Percentiles rank a stretch among this genome's conserved stretches.
phyloP scores from a whole-genome alignment of 352 stramenopile genomes.

The Blastocystis sp. region DNA sequence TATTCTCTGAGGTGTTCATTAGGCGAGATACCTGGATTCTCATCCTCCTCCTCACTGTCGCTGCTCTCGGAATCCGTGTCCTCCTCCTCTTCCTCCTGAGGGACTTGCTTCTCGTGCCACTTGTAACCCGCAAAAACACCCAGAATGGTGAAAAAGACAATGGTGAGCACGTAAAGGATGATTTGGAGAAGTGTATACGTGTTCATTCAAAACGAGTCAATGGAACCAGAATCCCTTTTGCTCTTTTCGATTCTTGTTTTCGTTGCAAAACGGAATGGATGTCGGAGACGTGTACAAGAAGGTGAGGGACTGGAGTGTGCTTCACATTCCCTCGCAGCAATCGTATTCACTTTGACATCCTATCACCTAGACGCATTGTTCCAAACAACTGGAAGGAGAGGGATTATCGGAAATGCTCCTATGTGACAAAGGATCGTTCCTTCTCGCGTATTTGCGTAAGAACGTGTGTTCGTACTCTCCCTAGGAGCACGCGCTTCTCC shows the following conservation, averaged over 20 bases:
- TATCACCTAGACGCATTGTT: not conserved
- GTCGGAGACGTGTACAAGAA: not conserved
- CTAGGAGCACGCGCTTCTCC: not conserved
- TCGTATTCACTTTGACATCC: not conserved
- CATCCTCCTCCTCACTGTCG: conserved; percentile 45
- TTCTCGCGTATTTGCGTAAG: not conserved
- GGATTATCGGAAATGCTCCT: not conserved
- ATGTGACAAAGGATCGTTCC: not conserved
- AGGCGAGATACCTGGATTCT: not conserved
- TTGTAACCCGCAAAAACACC: conserved; percentile 24
- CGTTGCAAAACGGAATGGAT: not conserved
- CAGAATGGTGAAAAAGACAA: not conserved
- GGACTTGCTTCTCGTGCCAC: not conserved
- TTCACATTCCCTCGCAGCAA: not conserved
- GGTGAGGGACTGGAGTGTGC: not conserved
- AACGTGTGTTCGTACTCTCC: not conserved
- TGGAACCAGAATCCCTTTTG: not conserved
- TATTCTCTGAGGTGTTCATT: not conserved
- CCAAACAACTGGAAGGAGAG: not conserved
- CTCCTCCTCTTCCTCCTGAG: not conserved
- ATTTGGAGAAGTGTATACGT: too few species aligned
- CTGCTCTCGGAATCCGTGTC: not conserved
- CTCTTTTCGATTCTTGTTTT: not conserved
- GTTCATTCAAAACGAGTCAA: not conserved
- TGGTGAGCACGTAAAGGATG: too few species aligned